Evolutionary conservation across 208 protist genomes (phyloP).

Genomic region (Trypanosoma boissoni): DNA sequence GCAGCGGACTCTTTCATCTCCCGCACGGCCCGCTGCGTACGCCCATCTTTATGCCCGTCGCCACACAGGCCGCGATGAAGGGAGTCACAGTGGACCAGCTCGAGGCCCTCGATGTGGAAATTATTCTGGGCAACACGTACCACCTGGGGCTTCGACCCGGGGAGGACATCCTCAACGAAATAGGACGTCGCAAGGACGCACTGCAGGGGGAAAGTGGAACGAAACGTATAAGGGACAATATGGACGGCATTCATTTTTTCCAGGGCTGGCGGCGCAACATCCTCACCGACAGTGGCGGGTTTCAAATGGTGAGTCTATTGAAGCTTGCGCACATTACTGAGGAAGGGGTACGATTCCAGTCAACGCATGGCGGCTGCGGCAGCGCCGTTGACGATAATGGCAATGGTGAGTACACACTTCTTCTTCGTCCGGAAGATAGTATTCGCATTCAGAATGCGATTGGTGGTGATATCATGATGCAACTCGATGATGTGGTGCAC

Average conservation of each 20-base stretch:
- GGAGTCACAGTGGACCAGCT: slow-evolving; percentile 94
- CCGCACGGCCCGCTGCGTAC: slow-evolving; percentile 90
- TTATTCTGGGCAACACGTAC: slow-evolving; percentile 99
- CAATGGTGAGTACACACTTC: slow-evolving; percentile 68
- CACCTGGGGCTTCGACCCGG: slow-evolving; percentile 96
- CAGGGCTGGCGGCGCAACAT: slow-evolving; percentile 96
- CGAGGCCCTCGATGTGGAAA: slow-evolving; percentile 91
- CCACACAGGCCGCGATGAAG: slow-evolving; percentile 97
- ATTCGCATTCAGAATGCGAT: slow-evolving; percentile 99
- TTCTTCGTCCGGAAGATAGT: slow-evolving; percentile 97
- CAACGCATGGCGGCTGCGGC: slow-evolving; percentile 93
- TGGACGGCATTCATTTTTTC: slow-evolving; percentile 97
- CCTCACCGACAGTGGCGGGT: slow-evolving; percentile 98
- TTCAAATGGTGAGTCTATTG: slow-evolving; percentile 98
- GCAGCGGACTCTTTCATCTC: slow-evolving; percentile 85
- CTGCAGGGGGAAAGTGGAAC: slow-evolving; percentile 6
- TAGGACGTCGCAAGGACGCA: slow-evolving; percentile 68
- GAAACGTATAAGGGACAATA: slow-evolving; percentile 64
- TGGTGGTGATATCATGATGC: slow-evolving; percentile 99
- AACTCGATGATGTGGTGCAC: slow-evolving; percentile 97
- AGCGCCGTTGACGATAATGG: slow-evolving; percentile 6
- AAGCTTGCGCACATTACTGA: slow-evolving; percentile 97
- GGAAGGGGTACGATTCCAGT: slow-evolving; percentile 98
- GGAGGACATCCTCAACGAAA: slow-evolving; percentile 70
- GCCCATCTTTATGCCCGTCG: slow-evolving; percentile 98